phyloP scores from a whole-genome alignment of 148 eudicot genomes.

The Silene uniflora region DNA sequence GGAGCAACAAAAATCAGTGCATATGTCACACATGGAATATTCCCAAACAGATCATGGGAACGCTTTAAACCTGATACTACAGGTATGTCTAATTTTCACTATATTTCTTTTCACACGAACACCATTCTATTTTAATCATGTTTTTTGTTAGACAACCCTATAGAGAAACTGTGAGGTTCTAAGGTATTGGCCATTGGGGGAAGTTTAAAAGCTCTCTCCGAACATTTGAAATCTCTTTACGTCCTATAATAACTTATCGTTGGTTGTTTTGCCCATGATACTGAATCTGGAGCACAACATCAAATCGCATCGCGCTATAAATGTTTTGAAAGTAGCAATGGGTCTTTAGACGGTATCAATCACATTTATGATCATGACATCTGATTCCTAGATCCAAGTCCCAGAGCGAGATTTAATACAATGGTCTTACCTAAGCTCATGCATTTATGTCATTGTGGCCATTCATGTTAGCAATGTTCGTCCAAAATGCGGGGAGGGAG shows the following conservation, averaged over 20 bases:
- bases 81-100: slow-evolving; percentile 38
- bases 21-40: slow-evolving; percentile 95
- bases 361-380: too few relatives aligned
- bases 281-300: neutral
- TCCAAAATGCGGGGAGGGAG: neutral
- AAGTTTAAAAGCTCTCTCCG: neutral
- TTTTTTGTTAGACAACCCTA: neutral
- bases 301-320: neutral
- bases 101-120: neutral
- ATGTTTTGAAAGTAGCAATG: too few relatives aligned
- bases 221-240: neutral
- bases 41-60: slow-evolving; percentile 85
- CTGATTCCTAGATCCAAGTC: too few relatives aligned
- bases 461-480: neutral
- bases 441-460: neutral
- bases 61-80: slow-evolving; percentile 71
- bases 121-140: neutral
- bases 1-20: slow-evolving; percentile 95
- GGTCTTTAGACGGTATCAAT: too few relatives aligned
- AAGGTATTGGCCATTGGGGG: neutral
- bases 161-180: neutral
- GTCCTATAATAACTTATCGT: neutral
- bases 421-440: neutral
- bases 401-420: neutral
- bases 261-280: too few relatives aligned